Percentiles rank a stretch among this genome's conserved stretches.
Conservation (phyloP, 2,329 filamentous ascomycete species). For the Ramularia endophylla region DNA sequence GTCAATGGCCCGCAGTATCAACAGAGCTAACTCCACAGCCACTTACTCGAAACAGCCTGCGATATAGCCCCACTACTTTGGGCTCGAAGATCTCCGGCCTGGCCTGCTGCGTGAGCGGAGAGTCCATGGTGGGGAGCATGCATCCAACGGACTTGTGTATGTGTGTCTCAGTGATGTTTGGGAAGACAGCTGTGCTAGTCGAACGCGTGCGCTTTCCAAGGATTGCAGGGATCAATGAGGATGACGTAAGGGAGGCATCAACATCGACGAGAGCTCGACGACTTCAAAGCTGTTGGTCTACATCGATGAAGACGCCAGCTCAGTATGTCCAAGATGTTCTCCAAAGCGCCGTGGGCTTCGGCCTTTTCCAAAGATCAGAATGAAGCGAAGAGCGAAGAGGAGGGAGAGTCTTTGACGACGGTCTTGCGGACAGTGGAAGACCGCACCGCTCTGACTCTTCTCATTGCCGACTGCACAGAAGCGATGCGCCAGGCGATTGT, state of each 20-base stretch:
- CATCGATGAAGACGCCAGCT: too few species aligned
- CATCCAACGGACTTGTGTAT: background rate
- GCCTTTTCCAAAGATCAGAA: conserved; percentile 15
- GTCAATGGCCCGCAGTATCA: conserved; percentile 6
- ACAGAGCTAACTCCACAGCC: background rate
- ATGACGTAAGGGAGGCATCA: too few species aligned
- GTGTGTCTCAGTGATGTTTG: too few species aligned
- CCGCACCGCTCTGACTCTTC: conserved; percentile 39
- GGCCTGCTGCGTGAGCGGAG: conserved; percentile 87
- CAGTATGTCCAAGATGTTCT: conserved; percentile 26
- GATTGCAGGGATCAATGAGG: too few species aligned
- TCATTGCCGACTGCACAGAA: conserved; percentile 42
- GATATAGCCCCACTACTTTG: conserved; percentile 88
- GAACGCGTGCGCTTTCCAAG: too few species aligned
- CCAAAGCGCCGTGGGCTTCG: conserved; percentile 15
- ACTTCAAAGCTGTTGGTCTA: too few species aligned
- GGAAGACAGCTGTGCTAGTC: too few species aligned
- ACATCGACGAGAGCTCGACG: too few species aligned
- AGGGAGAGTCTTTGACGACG: conserved; percentile 39
- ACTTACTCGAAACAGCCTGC: conserved; percentile 64
- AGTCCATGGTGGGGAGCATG: conserved; percentile 65
- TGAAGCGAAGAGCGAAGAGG: conserved; percentile 16
- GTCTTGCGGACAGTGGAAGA: conserved; percentile 39
- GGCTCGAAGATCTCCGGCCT: conserved; percentile 87
- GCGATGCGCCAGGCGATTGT: conserved; percentile 41